Base-by-base conservation (phyloP, 176 grass and related monocot species). In the Zea mays region DNA sequence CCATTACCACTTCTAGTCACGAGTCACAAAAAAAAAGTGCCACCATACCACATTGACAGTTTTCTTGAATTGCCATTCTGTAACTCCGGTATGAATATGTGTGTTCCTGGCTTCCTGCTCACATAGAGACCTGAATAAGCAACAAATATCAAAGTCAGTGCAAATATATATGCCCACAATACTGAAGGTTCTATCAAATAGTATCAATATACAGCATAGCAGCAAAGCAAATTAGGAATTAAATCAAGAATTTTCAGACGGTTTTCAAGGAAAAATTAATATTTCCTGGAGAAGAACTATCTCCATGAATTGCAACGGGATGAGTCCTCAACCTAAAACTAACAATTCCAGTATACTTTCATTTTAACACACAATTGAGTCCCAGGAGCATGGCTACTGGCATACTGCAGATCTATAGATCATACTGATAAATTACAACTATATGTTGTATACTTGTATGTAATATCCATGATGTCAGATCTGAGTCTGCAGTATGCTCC, bases 51-150 rank as follows among this genome's bases (percentile, higher is more conserved):
- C 91, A 88, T 94, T 90, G 61, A 97, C 91, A 82, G 91, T 93
- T 85, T 97, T 97, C 83, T 88, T 97, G 72, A 90, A 88, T 68
- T 94, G 88, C 87, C 91, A 97, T 78, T 97, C 95, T 65, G 91
- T 86, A 86, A 90, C 79, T 73, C 95, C 95, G 42, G 95, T 86
- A 84, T 93, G 89, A 83, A 98, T 94, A 75, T 94, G 94, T 41
- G 95, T 98, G 86, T 27, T 27, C 27, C n/a, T n/a, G n/a, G n/a
- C n/a, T 98, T 98, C 82, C 95, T 88, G 82, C 91, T 98, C 34
- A 98, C 91, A 88, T 98, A 98, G 44, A 98, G 76, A 81, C 95
- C 95, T 98, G 85, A 89, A 69, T 65, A 88, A 62, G 40, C 47
- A 88, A 10, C 20, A 88, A 69, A 39, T 52, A 19, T 75, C 34